Conservation (phyloP, 345 rosid species). For the Melaleuca quinquenervia region DNA sequence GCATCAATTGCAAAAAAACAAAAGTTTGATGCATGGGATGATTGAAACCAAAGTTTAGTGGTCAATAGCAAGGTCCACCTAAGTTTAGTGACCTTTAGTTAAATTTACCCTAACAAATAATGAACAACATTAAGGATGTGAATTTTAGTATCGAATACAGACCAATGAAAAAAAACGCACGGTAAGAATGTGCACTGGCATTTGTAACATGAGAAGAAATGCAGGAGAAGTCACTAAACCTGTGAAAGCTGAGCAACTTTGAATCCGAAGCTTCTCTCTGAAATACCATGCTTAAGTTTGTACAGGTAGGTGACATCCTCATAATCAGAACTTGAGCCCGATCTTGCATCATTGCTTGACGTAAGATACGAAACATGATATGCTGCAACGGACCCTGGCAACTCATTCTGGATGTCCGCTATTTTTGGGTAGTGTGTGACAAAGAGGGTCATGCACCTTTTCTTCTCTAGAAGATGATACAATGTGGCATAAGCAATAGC, state of each 20-base stretch:
- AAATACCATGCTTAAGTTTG: slow-evolving; percentile 77
- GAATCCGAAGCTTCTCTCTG: slow-evolving; percentile 79
- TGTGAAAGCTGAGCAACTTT: slow-evolving; percentile 91
- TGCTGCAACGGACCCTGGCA: slow-evolving; percentile 49
- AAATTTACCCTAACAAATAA: not conserved
- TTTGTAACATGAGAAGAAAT: not conserved
- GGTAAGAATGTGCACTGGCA: not conserved
- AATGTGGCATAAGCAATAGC: slow-evolving; percentile 93
- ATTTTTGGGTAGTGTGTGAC: slow-evolving; percentile 93
- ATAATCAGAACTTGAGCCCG: slow-evolving; percentile 18
- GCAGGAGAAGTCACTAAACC: slow-evolving; percentile 21
- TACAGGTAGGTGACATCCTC: slow-evolving; percentile 81
- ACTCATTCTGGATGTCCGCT: slow-evolving; percentile 39
- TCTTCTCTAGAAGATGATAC: slow-evolving; percentile 56
- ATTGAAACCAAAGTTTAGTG: not conserved
- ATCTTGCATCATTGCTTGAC: slow-evolving; percentile 11
- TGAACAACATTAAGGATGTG: not conserved
- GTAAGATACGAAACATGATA: slow-evolving; percentile 91
- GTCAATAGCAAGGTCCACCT: not conserved
- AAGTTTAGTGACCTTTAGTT: not conserved
- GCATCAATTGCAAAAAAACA: not conserved
- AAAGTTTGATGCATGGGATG: not conserved
- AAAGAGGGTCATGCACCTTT: slow-evolving; percentile 70
- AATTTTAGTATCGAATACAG: not conserved
- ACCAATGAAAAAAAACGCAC: not conserved